Evolutionary conservation across 2,329 filamentous ascomycete genomes (phyloP), one percentile per base, ranked within the genome.

Genomic region (Byssoonygena ceratinophila): DNA sequence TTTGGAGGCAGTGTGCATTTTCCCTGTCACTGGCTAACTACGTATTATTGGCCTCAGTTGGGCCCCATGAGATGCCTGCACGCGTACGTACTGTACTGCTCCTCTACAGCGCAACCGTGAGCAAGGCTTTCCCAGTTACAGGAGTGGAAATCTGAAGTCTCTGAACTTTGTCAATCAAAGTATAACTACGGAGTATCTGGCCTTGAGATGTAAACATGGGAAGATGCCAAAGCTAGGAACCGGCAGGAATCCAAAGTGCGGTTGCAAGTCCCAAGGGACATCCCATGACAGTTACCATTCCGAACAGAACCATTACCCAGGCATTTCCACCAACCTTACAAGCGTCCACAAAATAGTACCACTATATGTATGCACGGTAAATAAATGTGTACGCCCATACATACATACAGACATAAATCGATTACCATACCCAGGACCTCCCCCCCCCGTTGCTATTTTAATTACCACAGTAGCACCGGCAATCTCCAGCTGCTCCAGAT

Each of bases 381-480:
- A n/a, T n/a, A n/a, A n/a, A n/a, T n/a, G n/a, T n/a, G n/a, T n/a
- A n/a, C n/a, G n/a, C n/a, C n/a, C n/a, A n/a, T n/a, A n/a, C n/a
- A n/a, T n/a, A n/a, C n/a, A n/a, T n/a, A n/a, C n/a, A n/a, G n/a
- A n/a, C n/a, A n/a, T n/a, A n/a, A n/a, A n/a, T n/a, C n/a, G n/a
- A n/a, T n/a, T n/a, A n/a, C n/a, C n/a, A n/a, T 31, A 23, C 27
- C 8, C 5, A 40, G 34, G 11, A 40, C 14, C 7, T 18, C 9
- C 14, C 12, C 16, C 37, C 37, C 16, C 18, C 12, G 6, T 11
- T 7, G 12, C 32, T 34, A 34, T 31, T 37, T 39, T 48, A 37
- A 50, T 50, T 50, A 50, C 47, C 37, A 40, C 14, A 31, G 47
- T 50, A 50, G 29, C 47, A 50, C 47, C 47, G 37, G 36, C 37